Evolutionary conservation across 2,329 filamentous ascomycete species (phyloP).

Genomic region (Cryphonectria naterciae): DNA sequence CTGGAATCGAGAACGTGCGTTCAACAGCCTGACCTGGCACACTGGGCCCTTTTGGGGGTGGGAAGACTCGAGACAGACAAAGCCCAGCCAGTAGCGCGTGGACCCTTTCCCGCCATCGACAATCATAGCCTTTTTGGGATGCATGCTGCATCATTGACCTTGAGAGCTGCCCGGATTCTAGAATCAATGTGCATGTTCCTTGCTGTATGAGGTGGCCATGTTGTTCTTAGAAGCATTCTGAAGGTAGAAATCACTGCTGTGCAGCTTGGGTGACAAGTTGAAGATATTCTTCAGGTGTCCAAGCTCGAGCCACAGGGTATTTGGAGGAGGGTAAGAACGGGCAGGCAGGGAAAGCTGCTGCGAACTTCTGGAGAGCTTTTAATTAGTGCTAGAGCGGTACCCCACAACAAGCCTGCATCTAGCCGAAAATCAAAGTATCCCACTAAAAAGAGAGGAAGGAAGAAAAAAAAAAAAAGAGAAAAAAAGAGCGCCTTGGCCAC

Average conservation of each 20-base stretch:
- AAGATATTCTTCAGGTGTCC: too few relatives aligned
- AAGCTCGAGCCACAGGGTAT: neutral
- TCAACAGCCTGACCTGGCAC: too few relatives aligned
- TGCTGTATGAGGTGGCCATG: neutral
- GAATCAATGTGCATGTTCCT: neutral
- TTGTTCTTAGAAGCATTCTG: neutral
- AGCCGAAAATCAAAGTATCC: neutral
- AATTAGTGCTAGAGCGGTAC: neutral
- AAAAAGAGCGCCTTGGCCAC: slow-evolving; percentile 4
- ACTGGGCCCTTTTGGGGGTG: neutral
- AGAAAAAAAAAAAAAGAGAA: neutral
- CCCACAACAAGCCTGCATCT: neutral
- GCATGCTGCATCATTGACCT: neutral
- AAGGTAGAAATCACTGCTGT: neutral
- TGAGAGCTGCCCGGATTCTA: neutral
- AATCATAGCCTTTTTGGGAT: neutral
- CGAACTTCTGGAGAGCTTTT: neutral
- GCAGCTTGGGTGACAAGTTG: neutral
- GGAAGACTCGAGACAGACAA: neutral
- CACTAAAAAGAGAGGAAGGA: neutral
- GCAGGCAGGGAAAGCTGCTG: neutral
- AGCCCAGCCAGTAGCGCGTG: neutral
- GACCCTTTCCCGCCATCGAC: neutral
- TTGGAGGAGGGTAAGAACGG: neutral
- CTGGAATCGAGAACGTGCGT: neutral